phyloP scores from a whole-genome alignment of 2,329 filamentous ascomycete genomes.

The Tolypocladium inflatum region DNA sequence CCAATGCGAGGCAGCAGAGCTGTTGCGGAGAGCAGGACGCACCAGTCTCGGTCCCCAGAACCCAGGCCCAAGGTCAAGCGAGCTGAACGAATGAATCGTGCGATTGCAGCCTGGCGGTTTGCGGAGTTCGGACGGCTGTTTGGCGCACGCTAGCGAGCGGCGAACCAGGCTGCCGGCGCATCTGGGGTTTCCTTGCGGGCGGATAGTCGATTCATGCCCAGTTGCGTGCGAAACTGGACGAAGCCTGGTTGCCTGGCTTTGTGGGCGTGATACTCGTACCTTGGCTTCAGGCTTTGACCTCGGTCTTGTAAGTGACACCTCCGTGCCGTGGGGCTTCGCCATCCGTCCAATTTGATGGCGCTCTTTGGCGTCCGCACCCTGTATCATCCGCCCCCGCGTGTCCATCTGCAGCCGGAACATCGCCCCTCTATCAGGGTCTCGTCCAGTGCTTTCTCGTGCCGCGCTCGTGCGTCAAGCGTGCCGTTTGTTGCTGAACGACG shows the following conservation, averaged over 20 bases:
- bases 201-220: not conserved
- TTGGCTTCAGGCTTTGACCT: not conserved
- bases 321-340: not conserved
- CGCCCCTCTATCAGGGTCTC: not conserved
- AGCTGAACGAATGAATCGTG: not conserved
- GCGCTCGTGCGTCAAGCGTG: not conserved
- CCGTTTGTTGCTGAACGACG: not conserved
- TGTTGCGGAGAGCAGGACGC: not conserved
- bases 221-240: not conserved
- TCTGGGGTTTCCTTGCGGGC: not conserved
- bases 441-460: not conserved
- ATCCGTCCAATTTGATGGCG: not conserved
- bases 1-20: not conserved
- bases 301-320: not conserved
- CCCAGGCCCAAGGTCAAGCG: not conserved
- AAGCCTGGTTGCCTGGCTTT: not conserved
- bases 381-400: not conserved
- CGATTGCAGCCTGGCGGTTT: not conserved
- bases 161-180: constrained; percentile 1
- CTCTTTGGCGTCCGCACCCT: not conserved
- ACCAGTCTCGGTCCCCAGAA: not conserved
- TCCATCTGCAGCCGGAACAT: not conserved
- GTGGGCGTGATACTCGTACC: not conserved
- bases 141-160: not conserved
- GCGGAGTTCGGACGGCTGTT: not conserved